Evolutionary conservation across 1,284 basidiomycete species (phyloP).

Genomic region (Uromyces viciae-fabae): DNA sequence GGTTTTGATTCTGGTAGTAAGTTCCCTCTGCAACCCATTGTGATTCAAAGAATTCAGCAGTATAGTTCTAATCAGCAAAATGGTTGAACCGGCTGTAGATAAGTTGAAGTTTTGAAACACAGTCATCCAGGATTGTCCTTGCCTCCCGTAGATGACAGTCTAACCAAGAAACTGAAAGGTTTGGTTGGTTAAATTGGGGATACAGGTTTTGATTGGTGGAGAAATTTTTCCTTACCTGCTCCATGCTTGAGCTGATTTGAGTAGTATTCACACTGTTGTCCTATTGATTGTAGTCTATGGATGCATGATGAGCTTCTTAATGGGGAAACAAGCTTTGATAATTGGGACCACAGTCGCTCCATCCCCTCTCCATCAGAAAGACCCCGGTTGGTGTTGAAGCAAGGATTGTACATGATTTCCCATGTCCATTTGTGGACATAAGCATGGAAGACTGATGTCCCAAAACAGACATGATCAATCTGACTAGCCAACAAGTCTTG

Average conservation of each 20-base stretch:
- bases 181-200: no score
- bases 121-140: not conserved
- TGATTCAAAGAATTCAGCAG: not conserved
- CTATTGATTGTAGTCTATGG: not conserved
- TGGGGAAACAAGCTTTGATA: not conserved
- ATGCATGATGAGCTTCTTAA: not conserved
- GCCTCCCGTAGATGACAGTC: not conserved
- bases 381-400: not conserved
- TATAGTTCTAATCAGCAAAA: not conserved
- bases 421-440: slow-evolving; percentile 39
- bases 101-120: not conserved
- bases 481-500: not conserved
- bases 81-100: not conserved
- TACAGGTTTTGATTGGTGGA: no score
- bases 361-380: slow-evolving; percentile 32
- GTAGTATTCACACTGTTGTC: not conserved
- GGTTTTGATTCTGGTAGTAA: not conserved
- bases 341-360: slow-evolving; percentile 32
- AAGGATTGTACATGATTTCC: slow-evolving; percentile 22
- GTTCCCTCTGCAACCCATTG: not conserved
- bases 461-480: not conserved
- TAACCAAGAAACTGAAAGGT: not conserved
- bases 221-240: slow-evolving; percentile 6
- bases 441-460: slow-evolving; percentile 36
- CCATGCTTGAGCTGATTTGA: not conserved